A percentile compares a stretch with the other conserved stretches of the same genome.
Evolutionary conservation across 108 stramenopile genomes (phyloP).

Genomic region (Asterionellopsis glacialis): DNA sequence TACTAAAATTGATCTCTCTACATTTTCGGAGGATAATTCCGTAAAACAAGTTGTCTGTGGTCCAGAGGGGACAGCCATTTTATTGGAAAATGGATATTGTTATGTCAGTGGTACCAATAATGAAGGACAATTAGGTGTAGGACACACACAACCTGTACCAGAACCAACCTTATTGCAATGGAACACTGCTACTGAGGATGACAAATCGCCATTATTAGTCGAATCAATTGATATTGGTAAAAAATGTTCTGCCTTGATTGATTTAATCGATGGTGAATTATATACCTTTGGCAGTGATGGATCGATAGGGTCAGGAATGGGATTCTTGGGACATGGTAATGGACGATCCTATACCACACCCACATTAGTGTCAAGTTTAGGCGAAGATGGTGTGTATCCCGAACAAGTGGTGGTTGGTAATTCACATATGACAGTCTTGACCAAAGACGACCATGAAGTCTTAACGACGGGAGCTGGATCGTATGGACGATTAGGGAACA

Average conservation of each 20-base stretch:
- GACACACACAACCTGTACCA: constrained; percentile 34
- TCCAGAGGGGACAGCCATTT: constrained; percentile 51
- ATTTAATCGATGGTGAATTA: constrained; percentile 54
- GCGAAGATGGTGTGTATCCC: constrained; percentile 74
- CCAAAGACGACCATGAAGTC: constrained; percentile 65
- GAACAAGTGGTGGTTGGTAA: constrained; percentile 69
- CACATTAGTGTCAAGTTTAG: constrained; percentile 58
- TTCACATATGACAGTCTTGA: constrained; percentile 76
- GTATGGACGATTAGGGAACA: constrained; percentile 80
- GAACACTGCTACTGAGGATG: neutral
- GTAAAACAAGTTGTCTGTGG: constrained; percentile 48
- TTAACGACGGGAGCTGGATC: constrained; percentile 66
- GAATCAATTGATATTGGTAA: constrained; percentile 42
- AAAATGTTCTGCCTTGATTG: constrained; percentile 51
- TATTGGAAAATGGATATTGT: constrained; percentile 43
- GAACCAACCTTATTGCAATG: constrained; percentile 7
- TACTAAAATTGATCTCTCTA: neutral
- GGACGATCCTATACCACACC: constrained; percentile 49
- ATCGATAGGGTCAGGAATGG: constrained; percentile 45
- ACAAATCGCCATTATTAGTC: constrained; percentile 16
- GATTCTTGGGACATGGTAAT: constrained; percentile 69
- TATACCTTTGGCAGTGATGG: constrained; percentile 80
- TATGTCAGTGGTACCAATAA: constrained; percentile 67
- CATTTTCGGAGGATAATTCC: too few relatives aligned
- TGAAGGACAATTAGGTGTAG: constrained; percentile 66